Evolutionary conservation across 176 grass and related monocot genomes (phyloP).

Genomic region (Elymus sibiricus): DNA sequence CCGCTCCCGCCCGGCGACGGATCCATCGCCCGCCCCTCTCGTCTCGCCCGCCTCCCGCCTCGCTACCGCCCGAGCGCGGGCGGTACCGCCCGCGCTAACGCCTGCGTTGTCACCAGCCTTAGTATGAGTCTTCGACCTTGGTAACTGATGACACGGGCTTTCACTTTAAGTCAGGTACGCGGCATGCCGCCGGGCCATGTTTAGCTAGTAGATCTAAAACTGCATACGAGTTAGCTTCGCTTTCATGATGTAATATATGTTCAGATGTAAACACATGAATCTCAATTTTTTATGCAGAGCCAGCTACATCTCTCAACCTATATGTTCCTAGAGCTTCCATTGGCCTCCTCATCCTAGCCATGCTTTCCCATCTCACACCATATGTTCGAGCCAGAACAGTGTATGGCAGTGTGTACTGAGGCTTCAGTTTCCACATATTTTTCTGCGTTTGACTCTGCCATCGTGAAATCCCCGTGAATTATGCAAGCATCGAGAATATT

Average conservation of each 20-base stretch:
- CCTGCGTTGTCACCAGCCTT: too few relatives aligned
- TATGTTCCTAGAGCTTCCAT: conserved; percentile 60
- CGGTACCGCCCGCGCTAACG: too few relatives aligned
- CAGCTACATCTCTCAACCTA: conserved; percentile 57
- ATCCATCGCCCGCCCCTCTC: too few relatives aligned
- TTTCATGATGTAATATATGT: conserved; percentile 66
- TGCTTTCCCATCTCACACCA: conserved; percentile 68
- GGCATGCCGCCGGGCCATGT: too few relatives aligned
- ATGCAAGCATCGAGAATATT: conserved; percentile 71
- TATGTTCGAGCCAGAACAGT: conserved; percentile 55
- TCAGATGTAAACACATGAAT: conserved; percentile 49
- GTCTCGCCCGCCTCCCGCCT: too few relatives aligned
- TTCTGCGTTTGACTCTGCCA: conserved; percentile 57
- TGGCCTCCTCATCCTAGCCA: conserved; percentile 63
- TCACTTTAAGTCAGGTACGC: too few relatives aligned
- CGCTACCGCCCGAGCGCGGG: too few relatives aligned
- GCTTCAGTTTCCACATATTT: conserved; percentile 52
- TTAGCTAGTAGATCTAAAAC: conserved; percentile 32
- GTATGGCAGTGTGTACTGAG: conserved; percentile 50
- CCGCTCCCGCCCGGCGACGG: too few relatives aligned
- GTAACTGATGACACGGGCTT: conserved; percentile 35
- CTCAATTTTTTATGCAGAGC: conserved; percentile 62
- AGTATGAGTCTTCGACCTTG: conserved; percentile 72
- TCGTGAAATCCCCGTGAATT: conserved; percentile 33
- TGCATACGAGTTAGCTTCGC: conserved; percentile 38